Percentiles rank a stretch among this genome's conserved stretches.
These are phyloP conservation scores for Saccharomycopsis lassenensis DNA, from an alignment of 805 yeast genomes.

Conservation along the genomic window DNA sequence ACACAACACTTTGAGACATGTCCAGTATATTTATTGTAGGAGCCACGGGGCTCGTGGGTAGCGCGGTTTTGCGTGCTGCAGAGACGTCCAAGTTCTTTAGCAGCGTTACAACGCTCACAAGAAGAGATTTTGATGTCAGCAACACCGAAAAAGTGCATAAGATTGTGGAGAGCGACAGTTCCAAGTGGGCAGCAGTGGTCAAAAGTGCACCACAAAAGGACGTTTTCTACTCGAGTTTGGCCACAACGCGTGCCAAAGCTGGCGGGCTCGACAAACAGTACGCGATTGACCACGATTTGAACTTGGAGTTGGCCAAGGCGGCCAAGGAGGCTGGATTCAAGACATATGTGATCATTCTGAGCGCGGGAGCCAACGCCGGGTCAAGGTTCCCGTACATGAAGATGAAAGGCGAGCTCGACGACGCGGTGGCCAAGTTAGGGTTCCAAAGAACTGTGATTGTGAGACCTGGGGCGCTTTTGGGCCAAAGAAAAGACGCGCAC, in stretches of 20 bases:
- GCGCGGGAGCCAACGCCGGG: conserved; percentile 47
- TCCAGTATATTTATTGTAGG: conserved; percentile 40
- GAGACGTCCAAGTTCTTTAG: conserved; percentile 27
- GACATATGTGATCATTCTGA: conserved; percentile 57
- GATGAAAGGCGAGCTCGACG: conserved; percentile 70
- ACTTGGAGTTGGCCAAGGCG: conserved; percentile 54
- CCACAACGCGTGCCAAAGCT: conserved; percentile 63
- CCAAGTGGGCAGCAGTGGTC: conserved; percentile 39
- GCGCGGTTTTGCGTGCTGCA: conserved; percentile 38
- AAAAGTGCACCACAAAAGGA: conserved; percentile 23
- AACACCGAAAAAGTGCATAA: conserved; percentile 26
- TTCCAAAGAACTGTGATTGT: conserved; percentile 68
- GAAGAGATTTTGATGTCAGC: conserved; percentile 27
- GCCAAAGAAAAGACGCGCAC: conserved; percentile 39
- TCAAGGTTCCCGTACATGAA: conserved; percentile 53
- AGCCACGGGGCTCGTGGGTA: conserved; percentile 72
- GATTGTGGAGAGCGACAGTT: conserved; percentile 35
- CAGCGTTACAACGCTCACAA: conserved; percentile 38
- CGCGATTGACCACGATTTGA: conserved; percentile 65
- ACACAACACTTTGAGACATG: too few relatives aligned
- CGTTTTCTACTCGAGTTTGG: conserved; percentile 54
- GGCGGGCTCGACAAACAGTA: conserved; percentile 64
- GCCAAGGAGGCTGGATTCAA: conserved; percentile 62
- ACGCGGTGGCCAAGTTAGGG: conserved; percentile 46
- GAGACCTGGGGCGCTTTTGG: conserved; percentile 67